Percentiles rank a stretch among this genome's conserved stretches.
Conservation (phyloP, 2,329 filamentous ascomycete species). For the Scedosporium aurantiacum region DNA sequence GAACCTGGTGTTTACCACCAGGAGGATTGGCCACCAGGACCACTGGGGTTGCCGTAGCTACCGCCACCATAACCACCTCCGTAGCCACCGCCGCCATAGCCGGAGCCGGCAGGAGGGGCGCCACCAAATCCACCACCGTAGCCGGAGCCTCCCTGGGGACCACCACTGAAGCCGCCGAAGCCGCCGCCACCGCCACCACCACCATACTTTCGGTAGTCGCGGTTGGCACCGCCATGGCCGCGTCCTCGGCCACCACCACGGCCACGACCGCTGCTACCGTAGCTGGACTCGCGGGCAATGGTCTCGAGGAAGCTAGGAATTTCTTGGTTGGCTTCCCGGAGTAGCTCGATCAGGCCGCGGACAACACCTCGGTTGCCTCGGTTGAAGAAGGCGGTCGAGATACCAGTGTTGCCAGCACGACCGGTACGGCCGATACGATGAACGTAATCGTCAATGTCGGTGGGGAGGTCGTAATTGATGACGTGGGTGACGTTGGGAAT, state of each 20-base stretch:
- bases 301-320: slow-evolving; percentile 90
- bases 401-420: slow-evolving; percentile 97
- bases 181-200: slow-evolving; percentile 34
- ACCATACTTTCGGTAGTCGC: slow-evolving; percentile 79
- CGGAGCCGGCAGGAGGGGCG: slow-evolving; percentile 22
- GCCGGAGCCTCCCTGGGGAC: slow-evolving; percentile 24
- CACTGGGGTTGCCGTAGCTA: slow-evolving; percentile 58
- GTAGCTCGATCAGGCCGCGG: slow-evolving; percentile 87
- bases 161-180: slow-evolving; percentile 29
- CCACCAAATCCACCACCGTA: slow-evolving; percentile 29
- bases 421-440: slow-evolving; percentile 99
- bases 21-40: slow-evolving; percentile 30
- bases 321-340: slow-evolving; percentile 98
- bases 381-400: slow-evolving; percentile 99
- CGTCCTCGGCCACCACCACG: slow-evolving; percentile 60
- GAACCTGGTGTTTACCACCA: slow-evolving; percentile 47
- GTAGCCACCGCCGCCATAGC: slow-evolving; percentile 27
- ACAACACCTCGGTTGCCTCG: slow-evolving; percentile 97
- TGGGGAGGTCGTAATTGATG: slow-evolving; percentile 98
- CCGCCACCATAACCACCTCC: slow-evolving; percentile 32
- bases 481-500: slow-evolving; percentile 96
- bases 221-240: slow-evolving; percentile 54
- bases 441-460: slow-evolving; percentile 97
- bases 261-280: slow-evolving; percentile 57
- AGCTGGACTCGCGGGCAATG: slow-evolving; percentile 89